These are phyloP conservation scores for Paecilomyces sp. DNA, from an alignment of 2,329 filamentous ascomycete genomes.

Conservation along the genomic window DNA sequence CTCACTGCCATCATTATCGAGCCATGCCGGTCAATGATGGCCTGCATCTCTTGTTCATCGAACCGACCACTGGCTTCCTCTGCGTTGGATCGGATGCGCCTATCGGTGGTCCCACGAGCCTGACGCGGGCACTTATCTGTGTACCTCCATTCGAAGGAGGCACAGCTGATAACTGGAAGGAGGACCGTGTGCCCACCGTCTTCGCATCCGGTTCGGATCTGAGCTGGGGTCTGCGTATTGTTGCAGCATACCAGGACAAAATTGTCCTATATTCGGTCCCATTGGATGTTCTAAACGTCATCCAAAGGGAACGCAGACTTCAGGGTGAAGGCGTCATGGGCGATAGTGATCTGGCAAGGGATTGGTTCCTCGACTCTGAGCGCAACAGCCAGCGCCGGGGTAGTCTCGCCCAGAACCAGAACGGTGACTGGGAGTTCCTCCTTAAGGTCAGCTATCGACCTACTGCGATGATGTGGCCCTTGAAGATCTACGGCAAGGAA, in stretches of 20 bases:
- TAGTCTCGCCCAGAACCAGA: constrained; percentile 25
- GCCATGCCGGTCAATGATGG: constrained; percentile 61
- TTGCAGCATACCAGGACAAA: constrained; percentile 46
- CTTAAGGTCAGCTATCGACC: constrained; percentile 29
- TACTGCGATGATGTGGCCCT: constrained; percentile 39
- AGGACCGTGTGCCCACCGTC: constrained; percentile 37
- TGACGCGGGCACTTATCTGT: constrained; percentile 55
- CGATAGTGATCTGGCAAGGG: constrained; percentile 23
- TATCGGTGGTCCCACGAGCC: constrained; percentile 48
- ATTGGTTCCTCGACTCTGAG: constrained; percentile 24
- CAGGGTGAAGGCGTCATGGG: constrained; percentile 27
- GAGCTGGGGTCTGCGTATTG: constrained; percentile 51
- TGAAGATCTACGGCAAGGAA: constrained; percentile 43
- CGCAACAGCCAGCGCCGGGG: constrained; percentile 18
- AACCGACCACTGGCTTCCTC: constrained; percentile 50
- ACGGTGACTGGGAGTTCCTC: constrained; percentile 34
- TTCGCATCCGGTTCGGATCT: constrained; percentile 54
- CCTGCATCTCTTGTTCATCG: constrained; percentile 57
- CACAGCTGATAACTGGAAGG: constrained; percentile 5
- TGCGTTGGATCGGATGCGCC: constrained; percentile 58
- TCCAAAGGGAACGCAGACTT: constrained; percentile 24
- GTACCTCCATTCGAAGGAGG: constrained; percentile 27
- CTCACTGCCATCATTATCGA: constrained; percentile 53
- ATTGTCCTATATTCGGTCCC: constrained; percentile 58
- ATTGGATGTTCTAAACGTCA: constrained; percentile 45